These are phyloP conservation scores for Aspergillus quadrilineatus DNA, from an alignment of 2,329 filamentous ascomycete species.

Conservation along the genomic window DNA sequence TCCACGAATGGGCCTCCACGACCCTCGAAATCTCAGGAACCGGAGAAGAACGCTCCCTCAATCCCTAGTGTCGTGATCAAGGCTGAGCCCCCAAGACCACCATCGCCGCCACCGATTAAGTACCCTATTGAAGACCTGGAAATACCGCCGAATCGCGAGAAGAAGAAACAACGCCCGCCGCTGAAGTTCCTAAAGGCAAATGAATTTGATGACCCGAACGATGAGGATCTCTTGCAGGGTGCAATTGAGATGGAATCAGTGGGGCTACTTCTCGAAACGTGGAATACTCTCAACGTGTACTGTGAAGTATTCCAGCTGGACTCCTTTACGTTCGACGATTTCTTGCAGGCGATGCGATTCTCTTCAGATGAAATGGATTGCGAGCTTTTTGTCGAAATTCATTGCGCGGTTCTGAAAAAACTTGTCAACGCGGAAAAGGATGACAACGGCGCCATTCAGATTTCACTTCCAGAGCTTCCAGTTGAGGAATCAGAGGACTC, in stretches of 20 bases:
- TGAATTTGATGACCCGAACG: slow-evolving; percentile 53
- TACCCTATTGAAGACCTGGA: slow-evolving; percentile 96
- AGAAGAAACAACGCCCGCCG: slow-evolving; percentile 65
- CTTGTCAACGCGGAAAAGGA: slow-evolving; percentile 74
- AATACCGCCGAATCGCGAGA: slow-evolving; percentile 65
- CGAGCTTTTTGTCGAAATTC: slow-evolving; percentile 83
- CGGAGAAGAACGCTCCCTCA: slow-evolving; percentile 35
- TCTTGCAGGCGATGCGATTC: slow-evolving; percentile 80
- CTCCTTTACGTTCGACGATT: slow-evolving; percentile 97
- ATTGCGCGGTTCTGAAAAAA: slow-evolving; percentile 86
- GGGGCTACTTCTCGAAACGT: slow-evolving; percentile 82
- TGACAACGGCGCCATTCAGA: slow-evolving; percentile 71
- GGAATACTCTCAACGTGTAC: slow-evolving; percentile 98
- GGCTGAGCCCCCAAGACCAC: slow-evolving; percentile 54
- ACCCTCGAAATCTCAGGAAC: slow-evolving; percentile 31
- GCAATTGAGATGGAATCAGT: slow-evolving; percentile 76
- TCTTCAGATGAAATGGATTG: slow-evolving; percentile 72
- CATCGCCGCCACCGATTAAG: slow-evolving; percentile 75
- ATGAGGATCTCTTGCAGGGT: slow-evolving; percentile 45
- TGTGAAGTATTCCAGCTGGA: slow-evolving; percentile 91
- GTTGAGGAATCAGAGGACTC: slow-evolving; percentile 68
- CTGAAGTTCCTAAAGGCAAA: slow-evolving; percentile 75
- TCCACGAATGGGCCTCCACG: slow-evolving; percentile 29
- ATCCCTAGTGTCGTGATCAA: slow-evolving; percentile 43
- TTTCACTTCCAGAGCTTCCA: slow-evolving; percentile 73